Evolutionary conservation across 2,329 filamentous ascomycete genomes (phyloP).

Genomic region (Aspergillus clavatus): DNA sequence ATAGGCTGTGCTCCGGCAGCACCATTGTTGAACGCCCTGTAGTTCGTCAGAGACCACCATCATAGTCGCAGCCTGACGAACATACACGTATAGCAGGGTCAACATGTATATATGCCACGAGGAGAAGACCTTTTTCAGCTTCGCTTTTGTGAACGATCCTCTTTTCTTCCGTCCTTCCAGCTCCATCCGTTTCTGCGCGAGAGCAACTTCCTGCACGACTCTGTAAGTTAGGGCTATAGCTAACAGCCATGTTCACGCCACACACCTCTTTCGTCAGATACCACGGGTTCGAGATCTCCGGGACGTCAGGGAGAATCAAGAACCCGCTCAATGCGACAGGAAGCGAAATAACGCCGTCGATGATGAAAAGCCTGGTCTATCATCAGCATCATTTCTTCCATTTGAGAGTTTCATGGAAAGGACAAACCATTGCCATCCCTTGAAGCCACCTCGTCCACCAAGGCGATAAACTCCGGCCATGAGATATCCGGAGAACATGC

Average conservation of each 20-base stretch:
- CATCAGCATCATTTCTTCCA: neutral
- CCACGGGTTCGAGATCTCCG: slow-evolving; percentile 47
- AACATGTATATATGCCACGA: slow-evolving; percentile 63
- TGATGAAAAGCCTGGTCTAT: slow-evolving; percentile 46
- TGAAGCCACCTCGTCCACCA: slow-evolving; percentile 44
- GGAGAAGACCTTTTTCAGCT: slow-evolving; percentile 56
- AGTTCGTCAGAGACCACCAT: neutral
- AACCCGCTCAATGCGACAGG: slow-evolving; percentile 50
- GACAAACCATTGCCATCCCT: slow-evolving; percentile 49
- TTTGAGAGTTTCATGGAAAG: rapidly evolving
- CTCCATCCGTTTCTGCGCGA: slow-evolving; percentile 49
- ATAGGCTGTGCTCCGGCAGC: slow-evolving; percentile 49
- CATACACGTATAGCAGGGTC: slow-evolving; percentile 52
- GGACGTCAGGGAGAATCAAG: slow-evolving; percentile 47
- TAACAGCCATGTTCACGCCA: neutral
- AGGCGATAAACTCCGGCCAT: slow-evolving; percentile 52
- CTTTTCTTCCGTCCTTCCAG: slow-evolving; percentile 45
- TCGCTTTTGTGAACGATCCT: slow-evolving; percentile 46
- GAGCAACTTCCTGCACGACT: slow-evolving; percentile 36
- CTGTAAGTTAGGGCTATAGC: neutral
- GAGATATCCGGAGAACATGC: slow-evolving; percentile 49
- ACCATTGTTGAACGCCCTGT: slow-evolving; percentile 58
- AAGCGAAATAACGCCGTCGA: slow-evolving; percentile 52
- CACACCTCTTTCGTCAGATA: slow-evolving; percentile 42
- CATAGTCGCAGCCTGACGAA: no score